Evolutionary conservation across 352 stramenopile genomes (phyloP), one percentile per base, ranked within the genome.

Genomic region (Phytophthora tubulina): DNA sequence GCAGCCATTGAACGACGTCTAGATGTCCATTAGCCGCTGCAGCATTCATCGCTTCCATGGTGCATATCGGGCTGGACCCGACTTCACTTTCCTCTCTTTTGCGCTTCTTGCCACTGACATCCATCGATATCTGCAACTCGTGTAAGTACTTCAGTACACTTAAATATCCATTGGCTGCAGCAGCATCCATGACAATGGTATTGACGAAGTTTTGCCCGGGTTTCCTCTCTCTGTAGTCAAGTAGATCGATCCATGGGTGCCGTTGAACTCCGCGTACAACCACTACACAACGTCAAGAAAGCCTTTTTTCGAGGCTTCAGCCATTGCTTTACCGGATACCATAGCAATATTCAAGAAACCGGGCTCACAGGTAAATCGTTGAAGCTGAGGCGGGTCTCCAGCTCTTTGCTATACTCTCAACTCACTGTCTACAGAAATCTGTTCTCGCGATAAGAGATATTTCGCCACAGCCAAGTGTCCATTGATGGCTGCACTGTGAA

Each of bases 391-490:
- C 17, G 27, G 14, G 14, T 49, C 14, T 49, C 27, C n/a, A 21
- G n/a, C n/a, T 32, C 4, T 4, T 50, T 13, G 44, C 27, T 14
- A 7, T 27, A 4, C 8, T 30, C 44, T 27, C 17, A 14, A 6
- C 27, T 50, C 15, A 31, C 3, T 17, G 8, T 31, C 44, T 50
- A 14, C 9, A 14, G 44, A n/a, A 31, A 50, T 35, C 10, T n/a
- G 13, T 9, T 17, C 4, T 53, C 46, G 46, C 4, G 27, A 33
- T 21, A 33, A 6, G 17, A 58, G 51, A 30, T 46, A 46, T 48
- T 35, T 35, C 11, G 51, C 51, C 13, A 58, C 21, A 13, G 32
- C n/a, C 51, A 58, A 33, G 51, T 58, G 51, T 2, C 51, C 51
- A 33, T 58, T 46, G 5, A 42, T 33, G 5, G 35, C 51, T 30